Percentiles rank a stretch among this genome's conserved stretches.
Evolutionary conservation across 2,329 filamentous ascomycete species (phyloP).

Genomic region (Trichoderma pleuroti): DNA sequence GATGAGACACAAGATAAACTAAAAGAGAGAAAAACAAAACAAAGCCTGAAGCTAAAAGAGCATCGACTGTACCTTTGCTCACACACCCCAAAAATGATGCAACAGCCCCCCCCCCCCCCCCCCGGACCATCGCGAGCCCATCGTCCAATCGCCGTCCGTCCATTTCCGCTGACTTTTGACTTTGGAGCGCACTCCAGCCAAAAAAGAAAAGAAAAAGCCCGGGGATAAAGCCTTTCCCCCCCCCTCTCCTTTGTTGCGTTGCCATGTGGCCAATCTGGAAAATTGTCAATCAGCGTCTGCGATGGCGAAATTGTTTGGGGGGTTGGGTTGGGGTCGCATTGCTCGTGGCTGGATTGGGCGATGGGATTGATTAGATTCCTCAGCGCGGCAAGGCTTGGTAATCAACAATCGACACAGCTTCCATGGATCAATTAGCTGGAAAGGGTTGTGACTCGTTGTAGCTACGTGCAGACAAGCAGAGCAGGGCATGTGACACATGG

Average conservation of each 20-base stretch:
- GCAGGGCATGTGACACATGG: neutral
- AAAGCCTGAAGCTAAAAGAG: neutral
- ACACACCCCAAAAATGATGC: slow-evolving; percentile 8
- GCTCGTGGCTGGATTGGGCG: neutral
- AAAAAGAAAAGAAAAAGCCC: neutral
- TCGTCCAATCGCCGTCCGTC: neutral
- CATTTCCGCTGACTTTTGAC: neutral
- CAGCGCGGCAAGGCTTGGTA: neutral
- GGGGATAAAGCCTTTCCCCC: neutral
- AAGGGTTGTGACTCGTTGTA: neutral
- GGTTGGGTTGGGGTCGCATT: no score
- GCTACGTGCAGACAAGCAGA: neutral
- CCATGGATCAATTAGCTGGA: neutral
- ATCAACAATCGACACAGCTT: neutral
- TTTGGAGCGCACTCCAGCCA: neutral
- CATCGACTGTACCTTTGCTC: neutral
- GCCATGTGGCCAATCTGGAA: neutral
- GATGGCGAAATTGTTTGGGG: neutral
- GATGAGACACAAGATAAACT: neutral
- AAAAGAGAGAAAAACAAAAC: neutral
- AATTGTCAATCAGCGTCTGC: neutral
- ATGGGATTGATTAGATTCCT: neutral
- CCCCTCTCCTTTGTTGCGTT: neutral
- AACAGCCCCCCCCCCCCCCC: no score
- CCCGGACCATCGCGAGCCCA: neutral